Base-by-base conservation (phyloP, 2,329 filamentous ascomycete genomes). In the Keithomyces neogunnii region DNA sequence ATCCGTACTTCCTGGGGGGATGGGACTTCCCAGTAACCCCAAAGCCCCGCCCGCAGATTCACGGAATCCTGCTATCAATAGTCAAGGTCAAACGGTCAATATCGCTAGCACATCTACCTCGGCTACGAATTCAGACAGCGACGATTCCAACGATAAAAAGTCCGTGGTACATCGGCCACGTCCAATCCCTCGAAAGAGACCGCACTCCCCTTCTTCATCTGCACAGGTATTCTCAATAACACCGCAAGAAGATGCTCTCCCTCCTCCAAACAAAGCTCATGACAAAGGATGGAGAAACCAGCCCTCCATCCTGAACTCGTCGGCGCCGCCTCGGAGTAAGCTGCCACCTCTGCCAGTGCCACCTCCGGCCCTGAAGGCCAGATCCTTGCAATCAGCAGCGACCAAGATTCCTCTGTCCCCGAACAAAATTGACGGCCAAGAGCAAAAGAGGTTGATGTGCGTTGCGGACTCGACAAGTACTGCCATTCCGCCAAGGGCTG, bases 161-260 rank as follows among this genome's bases (percentile, higher is more conserved):
- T 77, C 76, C 0, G 66, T 82, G 26, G 69, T 82, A 5, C 67
- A 82, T 59, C 72, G 79, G 4, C 78, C 78, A 2, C 70, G 79
- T 33, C 79, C 79, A 2, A 77, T 82, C 50, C 76, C 78, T 4
- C 70, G 79, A 48, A 74, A 73, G 36, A 62, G 63, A 36, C 26
- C 30, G 11, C 5, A 10, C 33, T 4, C 10, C 3, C 7, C 7
- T 7, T 42, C 29, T 9, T 3, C 11, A n/a, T 13, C 11, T 19
- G 10, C 43, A 11, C 26, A 43, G n/a, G 19, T 38, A 45, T 10
- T 40, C n/a, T 10, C 9, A 3, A 40, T 10, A 6, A 33, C 45
- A 26, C 26, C 29, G 3, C n/a, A 6, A n/a, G 9, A 42, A 43
- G 5, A 11, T 43, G 7, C 5, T n/a, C 8, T 28, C 2, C 29